phyloP scores from a whole-genome alignment of 345 rosid species.

The Garcia nutans region DNA sequence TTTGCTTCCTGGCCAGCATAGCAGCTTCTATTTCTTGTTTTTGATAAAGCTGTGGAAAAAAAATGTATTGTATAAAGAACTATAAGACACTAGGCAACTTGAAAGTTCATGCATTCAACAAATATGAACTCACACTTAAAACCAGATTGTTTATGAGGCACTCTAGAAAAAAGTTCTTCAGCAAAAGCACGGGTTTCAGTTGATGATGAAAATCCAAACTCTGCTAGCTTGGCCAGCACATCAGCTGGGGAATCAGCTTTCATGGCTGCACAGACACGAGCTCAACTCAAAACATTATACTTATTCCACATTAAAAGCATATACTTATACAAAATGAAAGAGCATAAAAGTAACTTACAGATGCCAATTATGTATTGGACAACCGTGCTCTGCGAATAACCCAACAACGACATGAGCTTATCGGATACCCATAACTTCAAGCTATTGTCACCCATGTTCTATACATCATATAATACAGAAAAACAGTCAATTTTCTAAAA shows the following conservation, averaged over 20 bases:
- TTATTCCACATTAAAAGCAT: not conserved
- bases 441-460: constrained; percentile 52
- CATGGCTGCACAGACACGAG: constrained; percentile 53
- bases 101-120: not conserved
- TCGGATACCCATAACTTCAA: constrained; percentile 88
- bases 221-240: constrained; percentile 49
- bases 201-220: constrained; percentile 53
- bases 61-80: not conserved
- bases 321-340: not conserved
- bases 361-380: constrained; percentile 71
- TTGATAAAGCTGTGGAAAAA: constrained; percentile 56
- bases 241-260: constrained; percentile 61
- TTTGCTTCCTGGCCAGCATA: constrained; percentile 69
- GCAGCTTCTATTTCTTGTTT: constrained; percentile 88
- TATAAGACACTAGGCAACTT: not conserved
- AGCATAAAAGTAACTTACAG: constrained; percentile 35
- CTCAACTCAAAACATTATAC: not conserved
- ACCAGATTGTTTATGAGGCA: constrained; percentile 48
- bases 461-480: not conserved
- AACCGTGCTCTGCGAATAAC: constrained; percentile 68
- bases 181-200: constrained; percentile 51
- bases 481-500: not conserved
- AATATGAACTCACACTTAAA: constrained; percentile 54
- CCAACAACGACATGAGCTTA: constrained; percentile 65
- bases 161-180: constrained; percentile 51